These are phyloP conservation scores for Fusarium beomiforme DNA, from an alignment of 2,329 filamentous ascomycete genomes.

Conservation along the genomic window DNA sequence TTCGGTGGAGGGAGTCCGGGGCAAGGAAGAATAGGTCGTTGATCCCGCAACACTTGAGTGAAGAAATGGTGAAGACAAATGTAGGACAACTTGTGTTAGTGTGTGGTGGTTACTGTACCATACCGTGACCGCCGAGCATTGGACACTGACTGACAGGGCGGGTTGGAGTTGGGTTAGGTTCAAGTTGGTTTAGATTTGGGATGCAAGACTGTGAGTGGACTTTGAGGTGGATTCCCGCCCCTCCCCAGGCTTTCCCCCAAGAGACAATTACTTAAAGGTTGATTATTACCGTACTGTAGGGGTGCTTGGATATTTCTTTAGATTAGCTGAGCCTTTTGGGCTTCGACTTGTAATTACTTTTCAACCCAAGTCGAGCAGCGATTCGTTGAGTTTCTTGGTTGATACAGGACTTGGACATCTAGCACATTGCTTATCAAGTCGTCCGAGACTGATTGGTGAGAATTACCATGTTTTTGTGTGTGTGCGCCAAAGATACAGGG, in stretches of 20 bases:
- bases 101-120: constrained; percentile 22
- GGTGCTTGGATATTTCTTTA: not conserved
- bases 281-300: constrained; percentile 1
- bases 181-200: constrained; percentile 26
- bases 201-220: constrained; percentile 25
- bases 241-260: constrained; percentile 11
- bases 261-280: not conserved
- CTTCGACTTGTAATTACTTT: not conserved
- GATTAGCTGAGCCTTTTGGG: not conserved
- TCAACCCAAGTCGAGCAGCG: not conserved
- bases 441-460: constrained; percentile 3
- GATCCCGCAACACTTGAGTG: constrained; percentile 9
- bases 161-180: constrained; percentile 26
- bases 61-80: constrained; percentile 14
- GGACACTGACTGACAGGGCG: not conserved
- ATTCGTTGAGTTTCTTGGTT: not conserved
- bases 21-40: not conserved
- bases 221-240: constrained; percentile 27
- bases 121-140: constrained; percentile 26
- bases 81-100: constrained; percentile 16
- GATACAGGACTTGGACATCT: not conserved
- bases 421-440: not conserved
- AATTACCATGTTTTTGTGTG: constrained; percentile 17
- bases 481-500: constrained; percentile 27
- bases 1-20: not conserved